phyloP scores from a whole-genome alignment of 345 rosid species.

The Syzygium oleosum region DNA sequence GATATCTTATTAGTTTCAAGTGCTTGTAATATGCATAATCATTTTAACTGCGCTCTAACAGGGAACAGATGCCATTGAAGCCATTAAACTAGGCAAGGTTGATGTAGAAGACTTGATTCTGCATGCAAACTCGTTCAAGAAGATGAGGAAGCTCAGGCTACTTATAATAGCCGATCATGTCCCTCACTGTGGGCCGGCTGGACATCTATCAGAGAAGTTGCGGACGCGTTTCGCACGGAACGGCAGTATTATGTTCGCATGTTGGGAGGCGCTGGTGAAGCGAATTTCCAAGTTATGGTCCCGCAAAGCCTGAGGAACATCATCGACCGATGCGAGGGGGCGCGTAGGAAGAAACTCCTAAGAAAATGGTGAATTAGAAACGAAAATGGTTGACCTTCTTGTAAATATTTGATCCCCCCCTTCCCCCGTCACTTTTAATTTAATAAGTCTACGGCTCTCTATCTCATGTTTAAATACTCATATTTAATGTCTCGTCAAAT shows the following conservation, averaged over 20 bases:
- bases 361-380: neutral
- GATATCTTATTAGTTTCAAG: neutral
- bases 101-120: neutral
- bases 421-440: no score
- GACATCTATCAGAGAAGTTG: neutral
- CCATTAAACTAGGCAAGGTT: neutral
- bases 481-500: no score
- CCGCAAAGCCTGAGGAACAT: neutral
- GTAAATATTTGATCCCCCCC: no score
- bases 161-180: neutral
- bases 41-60: neutral
- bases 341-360: neutral
- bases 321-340: neutral
- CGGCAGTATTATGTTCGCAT: neutral
- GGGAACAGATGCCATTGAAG: neutral
- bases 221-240: neutral
- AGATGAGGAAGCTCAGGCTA: neutral
- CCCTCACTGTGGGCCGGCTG: neutral
- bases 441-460: no score
- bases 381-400: no score
- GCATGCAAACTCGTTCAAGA: neutral
- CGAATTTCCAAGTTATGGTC: neutral
- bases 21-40: neutral
- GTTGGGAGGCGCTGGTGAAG: neutral
- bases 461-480: no score